These are phyloP conservation scores for Fusarium proliferatum DNA, from an alignment of 2,329 filamentous ascomycete genomes.

Conservation along the genomic window DNA sequence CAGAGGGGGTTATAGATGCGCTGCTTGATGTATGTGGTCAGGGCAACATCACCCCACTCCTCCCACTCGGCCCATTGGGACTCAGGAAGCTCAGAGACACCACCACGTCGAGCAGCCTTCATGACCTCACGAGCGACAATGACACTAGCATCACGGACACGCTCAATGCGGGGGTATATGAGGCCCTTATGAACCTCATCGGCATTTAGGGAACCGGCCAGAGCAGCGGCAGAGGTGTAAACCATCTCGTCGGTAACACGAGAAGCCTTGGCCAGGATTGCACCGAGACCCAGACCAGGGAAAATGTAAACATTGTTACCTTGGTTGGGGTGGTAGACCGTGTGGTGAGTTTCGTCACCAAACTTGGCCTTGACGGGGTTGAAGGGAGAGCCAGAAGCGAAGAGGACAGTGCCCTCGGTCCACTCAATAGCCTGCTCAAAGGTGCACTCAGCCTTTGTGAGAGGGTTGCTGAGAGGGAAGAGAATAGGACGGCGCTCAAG, in stretches of 20 bases:
- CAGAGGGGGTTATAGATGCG: constrained; percentile 69
- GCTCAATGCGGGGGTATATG: constrained; percentile 90
- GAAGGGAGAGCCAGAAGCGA: constrained; percentile 96
- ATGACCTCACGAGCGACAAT: constrained; percentile 92
- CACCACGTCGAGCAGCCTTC: constrained; percentile 86
- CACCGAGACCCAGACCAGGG: constrained; percentile 92
- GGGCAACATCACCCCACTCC: constrained; percentile 73
- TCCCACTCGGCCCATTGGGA: constrained; percentile 78
- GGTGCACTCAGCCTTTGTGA: constrained; percentile 96
- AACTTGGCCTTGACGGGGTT: constrained; percentile 74
- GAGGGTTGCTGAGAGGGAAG: constrained; percentile 96
- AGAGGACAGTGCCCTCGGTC: constrained; percentile 92
- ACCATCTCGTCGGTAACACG: constrained; percentile 96
- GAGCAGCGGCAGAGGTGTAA: constrained; percentile 87
- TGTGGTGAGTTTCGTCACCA: constrained; percentile 62
- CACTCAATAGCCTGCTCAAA: constrained; percentile 92
- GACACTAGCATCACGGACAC: constrained; percentile 90
- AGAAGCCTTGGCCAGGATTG: constrained; percentile 89
- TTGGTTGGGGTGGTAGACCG: constrained; percentile 81
- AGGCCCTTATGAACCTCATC: constrained; percentile 86
- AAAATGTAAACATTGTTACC: constrained; percentile 95
- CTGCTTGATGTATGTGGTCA: constrained; percentile 70
- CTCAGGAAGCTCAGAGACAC: constrained; percentile 76
- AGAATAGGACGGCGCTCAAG: constrained; percentile 85
- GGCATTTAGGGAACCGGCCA: constrained; percentile 80